Evolutionary conservation across 768 basidiomycete genomes (phyloP).

Genomic region (Clavulina sp.): DNA sequence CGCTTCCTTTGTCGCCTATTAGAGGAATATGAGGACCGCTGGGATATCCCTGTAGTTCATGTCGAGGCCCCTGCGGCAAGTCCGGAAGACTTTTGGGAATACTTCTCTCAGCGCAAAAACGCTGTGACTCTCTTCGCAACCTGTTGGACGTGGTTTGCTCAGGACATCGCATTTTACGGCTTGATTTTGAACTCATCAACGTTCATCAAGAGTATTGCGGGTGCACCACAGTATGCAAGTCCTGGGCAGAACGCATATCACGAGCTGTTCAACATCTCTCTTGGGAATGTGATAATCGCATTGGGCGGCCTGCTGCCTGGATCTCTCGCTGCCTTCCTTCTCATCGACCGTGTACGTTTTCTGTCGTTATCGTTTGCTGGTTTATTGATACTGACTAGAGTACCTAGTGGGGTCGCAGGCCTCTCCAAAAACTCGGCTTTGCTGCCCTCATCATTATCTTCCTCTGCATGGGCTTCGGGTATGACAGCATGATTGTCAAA

Average conservation of each 20-base stretch:
- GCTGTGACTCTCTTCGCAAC: conserved; percentile 61
- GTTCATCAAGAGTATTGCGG: conserved; percentile 58
- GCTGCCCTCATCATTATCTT: conserved; percentile 12
- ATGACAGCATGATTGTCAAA: conserved; percentile 9
- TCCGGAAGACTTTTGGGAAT: conserved; percentile 40
- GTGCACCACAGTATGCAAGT: conserved; percentile 21
- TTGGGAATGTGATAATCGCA: conserved; percentile 37
- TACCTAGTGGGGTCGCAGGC: conserved; percentile 55
- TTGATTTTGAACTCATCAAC: conserved; percentile 68
- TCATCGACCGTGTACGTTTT: conserved; percentile 11
- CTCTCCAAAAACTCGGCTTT: conserved; percentile 29
- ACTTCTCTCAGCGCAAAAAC: conserved; percentile 60
- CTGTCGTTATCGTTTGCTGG: neutral
- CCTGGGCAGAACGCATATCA: neutral
- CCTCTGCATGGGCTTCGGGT: conserved; percentile 17
- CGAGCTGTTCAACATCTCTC: conserved; percentile 40
- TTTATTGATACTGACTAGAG: too few relatives aligned
- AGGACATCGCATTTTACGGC: conserved; percentile 81
- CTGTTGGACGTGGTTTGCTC: conserved; percentile 76
- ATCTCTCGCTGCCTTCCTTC: conserved; percentile 15
- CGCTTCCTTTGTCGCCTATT: conserved; percentile 30
- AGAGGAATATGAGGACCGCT: conserved; percentile 32
- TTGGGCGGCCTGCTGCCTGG: conserved; percentile 17
- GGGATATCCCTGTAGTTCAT: conserved; percentile 40
- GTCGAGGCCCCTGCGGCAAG: conserved; percentile 52